Evolutionary conservation across 176 grass and related monocot species (phyloP), one percentile per base, ranked within the genome.

Genomic region (Thalia dealbata): DNA sequence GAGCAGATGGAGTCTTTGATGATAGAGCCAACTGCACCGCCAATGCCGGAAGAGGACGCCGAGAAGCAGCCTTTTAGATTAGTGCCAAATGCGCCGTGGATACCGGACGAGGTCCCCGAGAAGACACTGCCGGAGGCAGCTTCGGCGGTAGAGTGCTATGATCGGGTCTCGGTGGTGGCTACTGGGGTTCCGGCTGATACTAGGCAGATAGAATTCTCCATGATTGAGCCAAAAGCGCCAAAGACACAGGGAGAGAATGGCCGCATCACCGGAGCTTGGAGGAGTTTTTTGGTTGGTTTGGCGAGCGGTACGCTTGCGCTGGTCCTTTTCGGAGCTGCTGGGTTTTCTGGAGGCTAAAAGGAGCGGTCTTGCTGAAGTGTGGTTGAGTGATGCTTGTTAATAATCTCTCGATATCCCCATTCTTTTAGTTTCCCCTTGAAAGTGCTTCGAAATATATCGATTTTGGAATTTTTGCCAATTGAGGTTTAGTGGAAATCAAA

Each of bases 231-330:
- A 66, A 66, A 32, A 12, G 27, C 16, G 26, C 14, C 63, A 66
- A 15, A 9, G 12, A 19, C 1, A 10, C 9, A 2, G 3, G 21
- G 14, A 18, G 29, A 46, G 30, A 7, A 32, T 18, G 15, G 18
- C 30, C 23, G 0, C 16, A 19, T 23, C 19, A 18, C 19, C 14
- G 41, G 73, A 4, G 50, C 61, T 9, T 75, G 25, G 82, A 75
- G 61, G 76, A 84, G 76, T 42, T 79, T 84, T 51, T 38, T 73
- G 24, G 46, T 84, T 2, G 82, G 82, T 54, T 61, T 73, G 60
- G 66, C 74, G 18, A 79, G 82, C 38, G 82, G 82, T n/a, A 26
- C 69, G 14, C 55, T 55, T 10, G 75, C 75, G 2, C 61, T 67
- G 23, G 46, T 73, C 45, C 46, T 78, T 56, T 14, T 74, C 8